phyloP scores from a whole-genome alignment of 1,139 yeast species.

The Hanseniaspora gamundiae region DNA sequence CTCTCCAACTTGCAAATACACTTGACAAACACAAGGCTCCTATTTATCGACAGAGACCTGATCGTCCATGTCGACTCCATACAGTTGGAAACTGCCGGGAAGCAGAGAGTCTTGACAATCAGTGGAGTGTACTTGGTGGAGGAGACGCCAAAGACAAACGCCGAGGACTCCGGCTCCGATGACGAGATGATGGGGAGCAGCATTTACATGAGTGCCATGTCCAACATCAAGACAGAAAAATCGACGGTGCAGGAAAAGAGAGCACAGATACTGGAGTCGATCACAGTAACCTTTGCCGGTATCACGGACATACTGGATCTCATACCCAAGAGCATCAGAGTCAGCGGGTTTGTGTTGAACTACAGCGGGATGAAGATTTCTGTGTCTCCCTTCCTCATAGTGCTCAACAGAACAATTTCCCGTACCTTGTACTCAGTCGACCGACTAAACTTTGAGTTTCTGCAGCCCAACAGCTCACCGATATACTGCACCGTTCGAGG shows the following conservation, averaged over 20 bases:
- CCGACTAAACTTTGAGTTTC: not conserved
- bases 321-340: not conserved
- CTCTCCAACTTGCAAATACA: slow-evolving; percentile 20
- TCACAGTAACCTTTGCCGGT: not conserved
- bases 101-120: slow-evolving; percentile 11
- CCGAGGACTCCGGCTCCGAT: slow-evolving; percentile 10
- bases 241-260: not conserved
- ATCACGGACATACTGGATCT: not conserved
- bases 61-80: slow-evolving; percentile 11
- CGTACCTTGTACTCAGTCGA: not conserved
- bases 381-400: not conserved
- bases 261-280: not conserved
- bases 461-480: not conserved
- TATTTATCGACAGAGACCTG: slow-evolving; percentile 12
- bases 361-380: not conserved
- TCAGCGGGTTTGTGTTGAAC: not conserved
- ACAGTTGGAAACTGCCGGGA: slow-evolving; percentile 12
- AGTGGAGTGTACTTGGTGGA: slow-evolving; percentile 2
- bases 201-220: slow-evolving; percentile 71
- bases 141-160: not conserved
- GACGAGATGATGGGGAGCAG: slow-evolving; percentile 37
- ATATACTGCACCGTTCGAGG: not conserved
- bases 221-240: slow-evolving; percentile 21
- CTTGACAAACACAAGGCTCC: slow-evolving; percentile 15
- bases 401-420: not conserved